Base-by-base conservation (phyloP, 257 asterid species). In the Capsicum pubescens region DNA sequence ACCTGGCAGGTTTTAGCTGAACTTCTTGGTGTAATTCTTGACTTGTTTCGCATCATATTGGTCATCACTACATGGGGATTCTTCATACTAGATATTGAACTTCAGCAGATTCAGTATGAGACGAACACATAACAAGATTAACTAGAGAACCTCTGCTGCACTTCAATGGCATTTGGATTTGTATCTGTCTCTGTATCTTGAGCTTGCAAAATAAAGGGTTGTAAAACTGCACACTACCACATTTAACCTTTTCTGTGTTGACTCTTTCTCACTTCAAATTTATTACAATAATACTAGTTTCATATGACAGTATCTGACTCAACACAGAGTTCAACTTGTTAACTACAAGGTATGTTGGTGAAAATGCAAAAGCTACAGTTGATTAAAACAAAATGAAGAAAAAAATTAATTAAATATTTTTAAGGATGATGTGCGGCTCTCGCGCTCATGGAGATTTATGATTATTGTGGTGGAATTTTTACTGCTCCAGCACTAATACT, bases 61-160 rank as follows among this genome's bases (percentile, higher is more conserved):
- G 60, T 26, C 59, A 19, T 50, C 35, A 12, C 46, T 52, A 21
- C 81, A 52, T 52, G 48, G 64, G 21, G 48, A 77, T 54, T 7
- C 50, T 77, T 54, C 64, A 77, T 77, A 32, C 15, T 77, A 32
- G 64, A 52, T 46, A 15, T 14, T 32, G 46, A 77, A 54, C 46
- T 8, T 76, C 15, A 21, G 81, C 46, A 74, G 36, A 74, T 74
- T 76, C 19, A 15, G 61, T 74, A 74, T 74, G 61, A 74, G 44
- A 12, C 50, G 17, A 26, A 54, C 50, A 15, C n/a, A 12, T 66
- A 6, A 12, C 46, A 26, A 32, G 72, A 32, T 13, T 44, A 66
- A 66, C 48, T 2, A 64, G 17, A 64, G 71, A 26, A 26, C 44
- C 4, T 77, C 14, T 50, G 61, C 50, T 74, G 61, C 61, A 54